A percentile compares a stretch with the other conserved stretches of the same genome.
These are phyloP conservation scores for Fraxinus americana DNA, from an alignment of 257 asterid genomes.

Conservation along the genomic window DNA sequence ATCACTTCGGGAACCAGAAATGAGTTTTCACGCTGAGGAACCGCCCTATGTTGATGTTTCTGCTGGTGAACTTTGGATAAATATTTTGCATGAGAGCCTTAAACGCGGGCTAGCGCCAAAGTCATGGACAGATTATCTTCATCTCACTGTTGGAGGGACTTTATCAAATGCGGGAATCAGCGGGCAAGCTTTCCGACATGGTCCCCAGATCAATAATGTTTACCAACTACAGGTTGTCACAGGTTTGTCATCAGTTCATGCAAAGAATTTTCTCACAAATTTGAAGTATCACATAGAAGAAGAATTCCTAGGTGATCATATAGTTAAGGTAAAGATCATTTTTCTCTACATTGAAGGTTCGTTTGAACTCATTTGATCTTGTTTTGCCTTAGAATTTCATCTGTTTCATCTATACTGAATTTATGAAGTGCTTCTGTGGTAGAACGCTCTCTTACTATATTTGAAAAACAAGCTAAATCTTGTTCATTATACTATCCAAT, in stretches of 20 bases:
- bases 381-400: background rate
- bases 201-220: conserved; percentile 58
- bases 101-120: conserved; percentile 54
- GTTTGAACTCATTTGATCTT: background rate
- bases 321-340: background rate
- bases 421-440: conserved; percentile 11
- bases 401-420: background rate
- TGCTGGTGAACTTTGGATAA: conserved; percentile 55
- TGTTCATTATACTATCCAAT: background rate
- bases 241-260: conserved; percentile 31
- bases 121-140: conserved; percentile 62
- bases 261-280: background rate
- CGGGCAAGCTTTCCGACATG: conserved; percentile 60
- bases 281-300: background rate
- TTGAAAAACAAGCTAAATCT: background rate
- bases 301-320: background rate
- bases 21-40: conserved; percentile 32
- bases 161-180: conserved; percentile 57
- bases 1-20: conserved; percentile 29
- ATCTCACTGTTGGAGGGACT: conserved; percentile 57
- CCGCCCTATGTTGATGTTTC: conserved; percentile 43
- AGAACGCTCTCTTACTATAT: background rate
- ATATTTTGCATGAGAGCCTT: conserved; percentile 49
- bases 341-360: background rate
- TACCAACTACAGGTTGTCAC: conserved; percentile 53